These are phyloP conservation scores for Leucosporidium scottii DNA, from an alignment of 768 basidiomycete species.

Conservation along the genomic window DNA sequence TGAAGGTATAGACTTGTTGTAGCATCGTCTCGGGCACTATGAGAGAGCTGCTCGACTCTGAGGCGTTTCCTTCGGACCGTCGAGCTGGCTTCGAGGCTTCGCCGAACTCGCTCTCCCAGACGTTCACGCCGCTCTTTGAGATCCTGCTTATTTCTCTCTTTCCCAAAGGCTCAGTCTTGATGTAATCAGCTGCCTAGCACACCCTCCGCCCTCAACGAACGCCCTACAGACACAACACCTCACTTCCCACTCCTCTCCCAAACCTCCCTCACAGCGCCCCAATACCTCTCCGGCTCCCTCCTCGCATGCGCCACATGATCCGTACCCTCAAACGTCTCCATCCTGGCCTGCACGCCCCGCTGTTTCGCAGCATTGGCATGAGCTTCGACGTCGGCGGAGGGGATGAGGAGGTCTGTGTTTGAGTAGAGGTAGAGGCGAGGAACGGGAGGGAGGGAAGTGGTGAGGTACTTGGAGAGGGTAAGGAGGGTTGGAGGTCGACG, in stretches of 20 bases:
- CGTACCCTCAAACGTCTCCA: conserved; percentile 23
- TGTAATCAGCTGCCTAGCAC: too few relatives aligned
- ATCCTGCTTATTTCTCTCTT: too few relatives aligned
- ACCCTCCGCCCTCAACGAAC: too few relatives aligned
- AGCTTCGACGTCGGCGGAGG: conserved; percentile 25
- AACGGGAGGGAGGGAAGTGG: conserved; percentile 16
- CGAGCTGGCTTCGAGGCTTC: not conserved
- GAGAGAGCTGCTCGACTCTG: too few relatives aligned
- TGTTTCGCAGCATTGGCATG: conserved; percentile 21
- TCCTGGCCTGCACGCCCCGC: conserved; percentile 7
- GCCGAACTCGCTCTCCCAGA: not conserved
- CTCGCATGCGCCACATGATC: conserved; percentile 33
- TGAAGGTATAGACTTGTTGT: too few relatives aligned
- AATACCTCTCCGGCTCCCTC: conserved; percentile 29
- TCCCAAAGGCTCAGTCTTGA: conserved; percentile 58
- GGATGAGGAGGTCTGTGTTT: conserved; percentile 27
- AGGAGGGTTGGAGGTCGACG: conserved; percentile 16
- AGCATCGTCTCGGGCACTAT: too few relatives aligned
- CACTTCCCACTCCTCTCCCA: conserved; percentile 38
- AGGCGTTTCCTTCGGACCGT: too few relatives aligned
- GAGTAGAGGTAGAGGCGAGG: conserved; percentile 36
- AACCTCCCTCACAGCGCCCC: conserved; percentile 20
- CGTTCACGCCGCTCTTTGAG: not conserved
- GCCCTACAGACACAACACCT: too few relatives aligned
- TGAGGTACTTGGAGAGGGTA: conserved; percentile 18